Evolutionary conservation across 2,329 filamentous ascomycete genomes (phyloP).

Genomic region (Coniochaeta sp.): DNA sequence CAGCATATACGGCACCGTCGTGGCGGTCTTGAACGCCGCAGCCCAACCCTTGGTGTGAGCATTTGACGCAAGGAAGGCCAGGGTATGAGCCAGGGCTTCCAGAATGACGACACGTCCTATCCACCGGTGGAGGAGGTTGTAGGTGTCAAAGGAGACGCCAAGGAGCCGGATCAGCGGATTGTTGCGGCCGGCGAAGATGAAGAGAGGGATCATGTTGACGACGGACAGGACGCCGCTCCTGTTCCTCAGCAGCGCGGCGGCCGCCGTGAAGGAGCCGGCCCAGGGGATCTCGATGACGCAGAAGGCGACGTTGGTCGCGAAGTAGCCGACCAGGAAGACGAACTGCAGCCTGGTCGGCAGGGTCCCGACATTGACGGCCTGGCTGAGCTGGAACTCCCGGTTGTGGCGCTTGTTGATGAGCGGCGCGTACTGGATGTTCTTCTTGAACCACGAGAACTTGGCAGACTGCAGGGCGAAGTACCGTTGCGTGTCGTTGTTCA

Average conservation of each 20-base stretch:
- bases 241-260: constrained; percentile 50
- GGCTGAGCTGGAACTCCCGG: constrained; percentile 55
- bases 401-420: constrained; percentile 72
- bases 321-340: constrained; percentile 58
- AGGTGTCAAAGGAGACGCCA: constrained; percentile 73
- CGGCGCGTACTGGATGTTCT: constrained; percentile 62
- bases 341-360: constrained; percentile 74
- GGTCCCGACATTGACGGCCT: constrained; percentile 57
- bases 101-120: constrained; percentile 68
- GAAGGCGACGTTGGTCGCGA: constrained; percentile 70
- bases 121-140: constrained; percentile 77
- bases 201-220: constrained; percentile 72
- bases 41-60: constrained; percentile 40
- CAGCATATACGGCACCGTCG: constrained; percentile 40
- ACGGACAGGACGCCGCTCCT: constrained; percentile 63
- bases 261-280: constrained; percentile 33
- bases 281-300: constrained; percentile 62
- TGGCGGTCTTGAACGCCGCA: constrained; percentile 24
- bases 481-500: constrained; percentile 71
- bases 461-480: constrained; percentile 62
- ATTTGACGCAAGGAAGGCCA: constrained; percentile 46
- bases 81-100: constrained; percentile 59
- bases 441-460: constrained; percentile 55
- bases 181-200: constrained; percentile 68
- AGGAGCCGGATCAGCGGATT: constrained; percentile 68